These are phyloP conservation scores for Gentiana dahurica DNA, from an alignment of 257 asterid species.

Conservation along the genomic window DNA sequence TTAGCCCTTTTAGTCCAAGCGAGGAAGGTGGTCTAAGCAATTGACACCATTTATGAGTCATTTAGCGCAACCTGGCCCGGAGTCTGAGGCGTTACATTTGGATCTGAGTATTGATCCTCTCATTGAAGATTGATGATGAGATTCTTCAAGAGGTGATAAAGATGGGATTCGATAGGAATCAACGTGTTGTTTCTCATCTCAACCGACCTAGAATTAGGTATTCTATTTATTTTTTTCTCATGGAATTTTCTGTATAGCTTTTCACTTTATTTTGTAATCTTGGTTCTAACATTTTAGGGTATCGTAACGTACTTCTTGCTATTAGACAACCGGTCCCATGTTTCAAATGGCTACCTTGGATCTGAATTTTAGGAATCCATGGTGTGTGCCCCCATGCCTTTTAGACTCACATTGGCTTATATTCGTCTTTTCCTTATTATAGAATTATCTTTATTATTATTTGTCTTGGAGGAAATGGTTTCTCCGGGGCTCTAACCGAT, in stretches of 20 bases:
- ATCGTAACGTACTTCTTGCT: conserved; percentile 80
- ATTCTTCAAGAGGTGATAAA: conserved; percentile 73
- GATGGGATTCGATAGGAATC: conserved; percentile 70
- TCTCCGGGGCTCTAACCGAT: conserved; percentile 22
- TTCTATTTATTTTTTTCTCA: conserved; percentile 4
- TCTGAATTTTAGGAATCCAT: conserved; percentile 76
- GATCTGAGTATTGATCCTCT: background rate
- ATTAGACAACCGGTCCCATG: conserved; percentile 75
- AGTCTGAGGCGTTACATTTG: too few relatives aligned
- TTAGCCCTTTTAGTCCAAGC: too few relatives aligned
- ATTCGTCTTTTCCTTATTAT: background rate
- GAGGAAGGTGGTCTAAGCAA: too few relatives aligned
- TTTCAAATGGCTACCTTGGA: conserved; percentile 76
- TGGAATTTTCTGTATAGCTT: background rate
- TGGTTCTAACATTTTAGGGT: conserved; percentile 38
- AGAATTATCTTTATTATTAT: background rate
- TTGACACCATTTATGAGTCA: too few relatives aligned
- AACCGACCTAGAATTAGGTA: conserved; percentile 83
- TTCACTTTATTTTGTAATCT: conserved; percentile 7
- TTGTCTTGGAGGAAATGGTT: conserved; percentile 36
- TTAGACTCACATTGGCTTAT: background rate
- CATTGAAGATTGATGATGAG: conserved; percentile 77
- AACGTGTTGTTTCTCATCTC: conserved; percentile 59
- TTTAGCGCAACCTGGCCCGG: too few relatives aligned
- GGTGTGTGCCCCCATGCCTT: conserved; percentile 23